These are phyloP conservation scores for Colletotrichum abscissum DNA, from an alignment of 2,329 filamentous ascomycete genomes.

Conservation along the genomic window DNA sequence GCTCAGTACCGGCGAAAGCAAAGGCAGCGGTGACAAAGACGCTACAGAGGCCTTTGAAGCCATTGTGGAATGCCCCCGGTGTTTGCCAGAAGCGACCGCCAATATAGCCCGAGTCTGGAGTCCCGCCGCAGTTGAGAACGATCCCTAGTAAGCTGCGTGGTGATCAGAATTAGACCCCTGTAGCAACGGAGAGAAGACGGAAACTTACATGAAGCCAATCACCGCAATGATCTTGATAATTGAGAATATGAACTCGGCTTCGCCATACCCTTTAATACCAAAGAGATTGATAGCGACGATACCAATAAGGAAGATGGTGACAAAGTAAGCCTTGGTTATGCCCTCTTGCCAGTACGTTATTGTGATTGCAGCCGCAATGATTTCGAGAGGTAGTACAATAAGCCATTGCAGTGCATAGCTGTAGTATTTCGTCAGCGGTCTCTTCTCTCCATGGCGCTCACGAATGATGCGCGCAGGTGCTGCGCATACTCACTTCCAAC, in stretches of 20 bases:
- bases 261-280: conserved; percentile 88
- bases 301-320: conserved; percentile 81
- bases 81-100: conserved; percentile 81
- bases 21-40: conserved; percentile 84
- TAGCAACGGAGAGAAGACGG: conserved; percentile 2
- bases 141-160: conserved; percentile 79
- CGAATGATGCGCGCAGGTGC: background rate
- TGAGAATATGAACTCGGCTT: conserved; percentile 89
- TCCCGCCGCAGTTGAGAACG: conserved; percentile 86
- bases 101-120: conserved; percentile 79
- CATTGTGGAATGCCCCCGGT: conserved; percentile 87
- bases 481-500: conserved; percentile 78
- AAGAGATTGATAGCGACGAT: conserved; percentile 89
- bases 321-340: conserved; percentile 79
- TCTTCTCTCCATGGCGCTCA: background rate
- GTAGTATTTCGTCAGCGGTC: conserved; percentile 14
- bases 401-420: conserved; percentile 92
- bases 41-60: conserved; percentile 84
- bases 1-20: conserved; percentile 79
- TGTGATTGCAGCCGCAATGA: conserved; percentile 87
- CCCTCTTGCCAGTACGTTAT: conserved; percentile 80
- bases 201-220: conserved; percentile 83
- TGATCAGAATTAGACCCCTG: conserved; percentile 29
- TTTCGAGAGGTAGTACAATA: conserved; percentile 83
- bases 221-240: conserved; percentile 88